Evolutionary conservation across 2,329 filamentous ascomycete species (phyloP), one percentile per base, ranked within the genome.

Genomic region (Fusarium beomiforme): DNA sequence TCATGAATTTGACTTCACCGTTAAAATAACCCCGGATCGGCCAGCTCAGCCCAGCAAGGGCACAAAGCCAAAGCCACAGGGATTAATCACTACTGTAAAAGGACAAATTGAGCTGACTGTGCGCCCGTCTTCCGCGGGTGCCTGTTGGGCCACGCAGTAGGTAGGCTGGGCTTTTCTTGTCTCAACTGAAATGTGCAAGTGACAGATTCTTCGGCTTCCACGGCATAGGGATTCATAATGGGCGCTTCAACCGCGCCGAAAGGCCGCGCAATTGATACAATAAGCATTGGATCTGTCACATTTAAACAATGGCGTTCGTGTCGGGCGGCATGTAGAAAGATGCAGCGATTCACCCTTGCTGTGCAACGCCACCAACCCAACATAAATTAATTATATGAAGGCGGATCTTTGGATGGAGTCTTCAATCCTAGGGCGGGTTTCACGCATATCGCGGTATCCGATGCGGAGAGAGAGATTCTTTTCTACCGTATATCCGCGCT

Each of bases 21-120:
- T 58, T 58, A 49, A 64, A 65, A 34, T 44, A 64, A 65, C 65
- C 69, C 69, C 59, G 69, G 69, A 69, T 64, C 51, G 46, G 49
- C 65, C 68, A 71, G 64, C 69, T 56, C 64, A 71, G 69, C 63
- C 59, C 62, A 55, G 54, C 39, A 55, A 59, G 55, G 50, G 41
- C 51, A 39, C 33, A 6, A 37, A 41, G 62, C 42, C 33, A 6
- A 37, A 41, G 62, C 42, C 60, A 29, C 60, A 67, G 44, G 69
- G 69, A 41, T 58, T 14, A 54, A 46, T 51, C 24, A 23, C 37
- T 39, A 26, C 41, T 54, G n/a, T 26, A 67, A 57, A 55, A 46
- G 50, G 39, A 41, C 51, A 42, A 54, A 46, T 55, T 41, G n/a
- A 53, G 21, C 58, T 44, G 58, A 54, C 42, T 44, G 57, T 47